Evolutionary conservation across 2,329 filamentous ascomycete genomes (phyloP), one percentile per base, ranked within the genome.

Genomic region (Leptosphaerulina australis): DNA sequence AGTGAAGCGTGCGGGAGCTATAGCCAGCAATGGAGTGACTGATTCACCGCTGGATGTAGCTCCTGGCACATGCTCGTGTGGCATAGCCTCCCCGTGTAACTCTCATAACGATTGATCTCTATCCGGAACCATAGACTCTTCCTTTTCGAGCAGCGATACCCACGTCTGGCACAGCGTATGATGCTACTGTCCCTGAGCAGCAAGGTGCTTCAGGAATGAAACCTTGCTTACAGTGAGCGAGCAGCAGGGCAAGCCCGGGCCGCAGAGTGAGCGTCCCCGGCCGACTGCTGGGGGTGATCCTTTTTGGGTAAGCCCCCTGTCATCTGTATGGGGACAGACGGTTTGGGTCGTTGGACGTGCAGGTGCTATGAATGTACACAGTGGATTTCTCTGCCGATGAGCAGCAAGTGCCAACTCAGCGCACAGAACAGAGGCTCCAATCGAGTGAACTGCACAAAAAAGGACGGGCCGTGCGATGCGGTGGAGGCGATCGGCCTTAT

Each of bases 1-100:
- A 72, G 70, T 68, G 56, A 66, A 66, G 62, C 62, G 63, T 64
- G 67, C 70, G 69, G 69, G 69, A 72, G 69, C 70, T 73, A 69
- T 59, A 66, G 49, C 45, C 52, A 51, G 36, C 48, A 39, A 29
- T 55, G 59, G 63, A 66, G 57, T 59, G 58, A 64, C 56, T 65
- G 69, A 63, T 66, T 66, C 59, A 63, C 62, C 62, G 65, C 66
- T 59, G 62, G 59, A 50, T 57, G 53, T 54, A 44, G 53, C 47
- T 46, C 60, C 55, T 65, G 62, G 66, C 61, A 63, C 62, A 56
- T 60, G 63, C 64, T 70, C 68, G 68, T 71, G 68, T 72, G 68
- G 68, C 68, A 72, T 71, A 66, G 70, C 68, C 68, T 56, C n/a
- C 67, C 67, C 55, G 66, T 69, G 67, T 67, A 68, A 71, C 69